phyloP scores from a whole-genome alignment of 2,329 filamentous ascomycete species.

The Talaromyces piceae region DNA sequence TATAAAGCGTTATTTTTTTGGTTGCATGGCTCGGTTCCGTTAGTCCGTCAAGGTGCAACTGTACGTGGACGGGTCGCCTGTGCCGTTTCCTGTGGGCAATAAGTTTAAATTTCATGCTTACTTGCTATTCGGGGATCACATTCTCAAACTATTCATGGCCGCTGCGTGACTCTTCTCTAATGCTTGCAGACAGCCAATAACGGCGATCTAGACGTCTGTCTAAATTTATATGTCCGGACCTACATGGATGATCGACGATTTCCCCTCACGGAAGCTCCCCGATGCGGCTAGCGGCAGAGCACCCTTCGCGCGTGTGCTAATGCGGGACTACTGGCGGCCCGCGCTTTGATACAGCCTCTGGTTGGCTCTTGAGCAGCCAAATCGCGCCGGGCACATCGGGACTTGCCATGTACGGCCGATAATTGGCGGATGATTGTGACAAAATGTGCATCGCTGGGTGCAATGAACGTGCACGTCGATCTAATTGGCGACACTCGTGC shows the following conservation, averaged over 20 bases:
- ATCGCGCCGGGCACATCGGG: neutral
- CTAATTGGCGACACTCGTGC: conserved; percentile 2
- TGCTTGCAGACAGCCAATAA: too few species aligned
- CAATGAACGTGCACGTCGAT: neutral
- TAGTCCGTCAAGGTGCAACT: too few species aligned
- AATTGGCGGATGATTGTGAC: conserved; percentile 7
- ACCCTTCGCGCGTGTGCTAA: neutral
- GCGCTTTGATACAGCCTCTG: neutral
- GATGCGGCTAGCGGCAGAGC: neutral
- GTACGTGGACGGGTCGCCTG: too few species aligned
- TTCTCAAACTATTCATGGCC: too few species aligned
- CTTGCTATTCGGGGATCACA: too few species aligned
- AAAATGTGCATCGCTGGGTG: neutral
- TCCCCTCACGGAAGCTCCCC: neutral
- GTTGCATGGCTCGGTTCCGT: too few species aligned
- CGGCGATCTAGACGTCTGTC: too few species aligned
- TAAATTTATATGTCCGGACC: too few species aligned
- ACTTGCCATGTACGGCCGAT: neutral
- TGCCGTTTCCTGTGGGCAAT: too few species aligned
- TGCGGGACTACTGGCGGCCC: neutral
- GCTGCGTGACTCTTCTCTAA: too few species aligned
- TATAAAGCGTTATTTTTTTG: too few species aligned
- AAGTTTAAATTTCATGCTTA: too few species aligned
- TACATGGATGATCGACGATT: neutral
- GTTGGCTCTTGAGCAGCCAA: neutral